phyloP scores from a whole-genome alignment of 768 basidiomycete species.

The Pulveroboletus sp. region DNA sequence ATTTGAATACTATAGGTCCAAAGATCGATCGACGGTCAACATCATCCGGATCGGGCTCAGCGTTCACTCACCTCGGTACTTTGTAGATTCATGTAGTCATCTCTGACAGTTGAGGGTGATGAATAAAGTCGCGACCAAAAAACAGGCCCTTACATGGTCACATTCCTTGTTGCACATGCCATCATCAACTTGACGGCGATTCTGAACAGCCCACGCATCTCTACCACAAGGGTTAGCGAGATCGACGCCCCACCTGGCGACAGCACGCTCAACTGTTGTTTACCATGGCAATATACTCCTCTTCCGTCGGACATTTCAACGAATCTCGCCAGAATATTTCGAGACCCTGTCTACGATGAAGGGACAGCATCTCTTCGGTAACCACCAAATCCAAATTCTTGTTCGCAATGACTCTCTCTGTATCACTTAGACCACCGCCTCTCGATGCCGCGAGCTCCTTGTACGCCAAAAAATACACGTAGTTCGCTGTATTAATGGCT shows the following conservation, averaged over 20 bases:
- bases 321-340: slow-evolving; percentile 95
- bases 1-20: slow-evolving; percentile 57
- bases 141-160: slow-evolving; percentile 47
- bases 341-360: slow-evolving; percentile 93
- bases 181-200: slow-evolving; percentile 96
- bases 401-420: slow-evolving; percentile 51
- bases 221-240: slow-evolving; percentile 38
- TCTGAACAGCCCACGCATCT: slow-evolving; percentile 91
- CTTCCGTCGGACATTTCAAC: slow-evolving; percentile 87
- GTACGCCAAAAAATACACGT: slow-evolving; percentile 93
- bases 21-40: neutral
- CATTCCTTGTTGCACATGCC: slow-evolving; percentile 71
- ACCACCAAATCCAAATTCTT: slow-evolving; percentile 60
- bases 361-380: slow-evolving; percentile 61
- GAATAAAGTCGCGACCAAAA: neutral
- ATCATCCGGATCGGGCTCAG: no score
- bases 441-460: slow-evolving; percentile 56
- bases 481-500: slow-evolving; percentile 96
- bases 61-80: slow-evolving; percentile 63
- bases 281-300: slow-evolving; percentile 95
- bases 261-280: slow-evolving; percentile 71
- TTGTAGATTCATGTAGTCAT: slow-evolving; percentile 95
- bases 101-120: no score
- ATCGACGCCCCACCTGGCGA: slow-evolving; percentile 59
- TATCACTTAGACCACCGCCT: neutral